phyloP scores from a whole-genome alignment of 202 grass and related monocot species.

The Bolboschoenoplectus hybrid region DNA sequence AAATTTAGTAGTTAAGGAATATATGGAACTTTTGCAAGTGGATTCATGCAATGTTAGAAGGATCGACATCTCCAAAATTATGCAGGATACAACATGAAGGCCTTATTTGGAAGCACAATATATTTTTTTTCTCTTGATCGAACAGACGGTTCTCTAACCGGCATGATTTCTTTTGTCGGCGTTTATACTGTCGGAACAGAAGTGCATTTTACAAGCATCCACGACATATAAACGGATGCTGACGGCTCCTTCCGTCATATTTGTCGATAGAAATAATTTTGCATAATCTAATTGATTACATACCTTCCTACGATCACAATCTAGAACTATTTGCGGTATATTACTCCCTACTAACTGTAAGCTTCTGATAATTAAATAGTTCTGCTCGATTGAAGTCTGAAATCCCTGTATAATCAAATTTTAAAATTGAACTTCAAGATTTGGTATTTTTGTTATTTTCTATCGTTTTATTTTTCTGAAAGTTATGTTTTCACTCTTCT shows the following conservation, averaged over 20 bases:
- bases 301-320: too few relatives aligned
- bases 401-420: too few relatives aligned
- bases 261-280: neutral
- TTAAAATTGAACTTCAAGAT: too few relatives aligned
- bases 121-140: neutral
- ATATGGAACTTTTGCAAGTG: slow-evolving; percentile 16
- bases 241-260: neutral
- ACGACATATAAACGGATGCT: neutral
- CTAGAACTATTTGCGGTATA: too few relatives aligned
- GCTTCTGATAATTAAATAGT: too few relatives aligned
- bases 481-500: too few relatives aligned
- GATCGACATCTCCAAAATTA: neutral
- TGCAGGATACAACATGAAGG: neutral
- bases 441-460: too few relatives aligned
- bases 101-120: neutral
- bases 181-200: neutral
- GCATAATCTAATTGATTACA: too few relatives aligned
- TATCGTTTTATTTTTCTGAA: too few relatives aligned
- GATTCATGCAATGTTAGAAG: neutral
- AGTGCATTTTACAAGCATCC: neutral
- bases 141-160: neutral
- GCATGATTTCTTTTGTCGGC: neutral
- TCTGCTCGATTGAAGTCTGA: too few relatives aligned
- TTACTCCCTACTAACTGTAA: too few relatives aligned
- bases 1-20: slow-evolving; percentile 27